phyloP scores from a whole-genome alignment of 148 eudicot genomes.

The Arctostaphylos glauca region DNA sequence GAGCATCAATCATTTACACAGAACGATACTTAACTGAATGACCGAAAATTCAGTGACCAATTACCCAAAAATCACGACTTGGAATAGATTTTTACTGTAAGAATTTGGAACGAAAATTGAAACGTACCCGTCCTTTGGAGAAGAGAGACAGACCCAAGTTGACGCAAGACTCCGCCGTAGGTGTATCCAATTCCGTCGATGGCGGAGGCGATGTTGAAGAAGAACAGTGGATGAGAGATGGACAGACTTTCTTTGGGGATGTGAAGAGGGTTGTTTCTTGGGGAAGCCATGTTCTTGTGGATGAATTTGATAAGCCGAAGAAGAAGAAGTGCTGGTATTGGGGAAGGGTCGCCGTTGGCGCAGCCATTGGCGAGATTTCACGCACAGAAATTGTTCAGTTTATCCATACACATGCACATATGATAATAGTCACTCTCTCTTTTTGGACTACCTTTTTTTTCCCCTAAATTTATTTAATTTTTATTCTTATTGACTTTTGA shows the following conservation, averaged over 20 bases:
- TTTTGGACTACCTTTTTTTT: too few relatives aligned
- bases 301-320: conserved; percentile 14
- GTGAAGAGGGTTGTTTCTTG: conserved; percentile 20
- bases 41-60: conserved; percentile 10
- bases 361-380: conserved; percentile 10
- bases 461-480: too few relatives aligned
- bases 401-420: background rate
- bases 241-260: conserved; percentile 23
- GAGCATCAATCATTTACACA: background rate
- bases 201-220: conserved; percentile 47
- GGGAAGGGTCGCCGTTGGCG: conserved; percentile 32
- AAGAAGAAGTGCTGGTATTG: conserved; percentile 30
- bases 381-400: background rate
- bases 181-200: conserved; percentile 36
- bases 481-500: too few relatives aligned
- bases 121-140: conserved; percentile 76
- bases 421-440: too few relatives aligned
- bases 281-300: conserved; percentile 23
- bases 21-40: background rate
- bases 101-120: background rate
- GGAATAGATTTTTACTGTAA: background rate
- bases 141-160: conserved; percentile 86
- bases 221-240: conserved; percentile 34
- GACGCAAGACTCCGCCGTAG: conserved; percentile 79
- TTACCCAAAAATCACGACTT: background rate